Percentiles rank a stretch among this genome's conserved stretches.
phyloP scores from a whole-genome alignment of 768 basidiomycete species.

The Amanita fuliginea region DNA sequence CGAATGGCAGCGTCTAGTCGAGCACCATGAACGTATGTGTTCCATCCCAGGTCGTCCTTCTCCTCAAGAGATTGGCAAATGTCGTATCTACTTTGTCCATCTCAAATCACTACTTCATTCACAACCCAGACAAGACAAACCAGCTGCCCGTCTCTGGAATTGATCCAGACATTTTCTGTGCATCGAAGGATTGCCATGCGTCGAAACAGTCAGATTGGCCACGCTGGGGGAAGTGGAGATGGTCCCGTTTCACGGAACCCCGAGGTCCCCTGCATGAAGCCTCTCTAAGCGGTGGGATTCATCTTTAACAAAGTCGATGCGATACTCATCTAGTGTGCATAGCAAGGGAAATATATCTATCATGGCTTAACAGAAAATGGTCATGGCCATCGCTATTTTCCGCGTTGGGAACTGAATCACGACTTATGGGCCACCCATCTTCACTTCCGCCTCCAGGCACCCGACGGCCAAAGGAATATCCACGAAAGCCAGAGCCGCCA shows the following conservation, averaged over 20 bases:
- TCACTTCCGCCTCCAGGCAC: neutral
- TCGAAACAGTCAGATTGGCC: slow-evolving; percentile 21
- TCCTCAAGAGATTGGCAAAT: slow-evolving; percentile 58
- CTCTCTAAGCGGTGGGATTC: neutral
- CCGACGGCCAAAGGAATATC: slow-evolving; percentile 10
- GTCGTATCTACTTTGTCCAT: slow-evolving; percentile 61
- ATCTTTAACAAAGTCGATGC: no score
- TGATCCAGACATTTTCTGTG: neutral
- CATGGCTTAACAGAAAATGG: slow-evolving; percentile 17
- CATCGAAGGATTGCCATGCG: neutral
- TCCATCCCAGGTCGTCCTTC: slow-evolving; percentile 46
- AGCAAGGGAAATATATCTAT: slow-evolving; percentile 8
- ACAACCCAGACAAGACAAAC: slow-evolving; percentile 13
- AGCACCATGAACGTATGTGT: slow-evolving; percentile 31
- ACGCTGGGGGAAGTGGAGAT: slow-evolving; percentile 15
- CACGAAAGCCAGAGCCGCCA: slow-evolving; percentile 15
- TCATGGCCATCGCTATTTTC: slow-evolving; percentile 13
- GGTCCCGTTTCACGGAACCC: slow-evolving; percentile 6
- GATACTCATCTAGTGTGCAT: neutral
- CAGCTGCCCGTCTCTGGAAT: neutral
- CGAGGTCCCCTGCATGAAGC: slow-evolving; percentile 1
- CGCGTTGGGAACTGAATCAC: slow-evolving; percentile 4
- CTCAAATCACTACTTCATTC: slow-evolving; percentile 48
- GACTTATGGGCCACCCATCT: neutral
- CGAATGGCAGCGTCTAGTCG: no score